These are phyloP conservation scores for Cryptococcus sp. DNA, from an alignment of 1,284 basidiomycete genomes.

Conservation along the genomic window DNA sequence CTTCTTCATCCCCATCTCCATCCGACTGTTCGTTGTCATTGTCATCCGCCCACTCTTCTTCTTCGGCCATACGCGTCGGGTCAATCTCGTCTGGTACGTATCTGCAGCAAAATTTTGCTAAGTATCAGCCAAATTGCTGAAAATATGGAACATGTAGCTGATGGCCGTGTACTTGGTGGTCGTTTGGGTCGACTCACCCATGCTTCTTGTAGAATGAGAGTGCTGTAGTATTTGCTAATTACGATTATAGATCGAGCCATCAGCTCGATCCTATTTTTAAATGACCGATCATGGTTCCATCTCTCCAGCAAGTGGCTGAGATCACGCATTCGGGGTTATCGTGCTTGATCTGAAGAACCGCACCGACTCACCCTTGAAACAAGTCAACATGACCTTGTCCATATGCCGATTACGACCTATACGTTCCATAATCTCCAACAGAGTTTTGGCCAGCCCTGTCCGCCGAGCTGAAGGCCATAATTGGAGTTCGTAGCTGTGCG, in stretches of 20 bases:
- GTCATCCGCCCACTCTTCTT: slow-evolving; percentile 94
- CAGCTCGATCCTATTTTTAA: neutral
- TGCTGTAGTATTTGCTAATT: slow-evolving; percentile 36
- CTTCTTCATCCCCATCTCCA: slow-evolving; percentile 71
- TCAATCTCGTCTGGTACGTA: neutral
- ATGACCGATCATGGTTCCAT: neutral
- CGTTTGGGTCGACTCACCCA: slow-evolving; percentile 24
- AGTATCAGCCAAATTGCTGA: neutral
- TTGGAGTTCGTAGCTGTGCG: slow-evolving; percentile 48
- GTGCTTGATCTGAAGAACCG: neutral
- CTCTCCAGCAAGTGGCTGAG: neutral
- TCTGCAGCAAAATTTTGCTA: neutral
- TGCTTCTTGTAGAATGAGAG: slow-evolving; percentile 39
- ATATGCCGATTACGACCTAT: slow-evolving; percentile 39
- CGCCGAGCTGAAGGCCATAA: slow-evolving; percentile 24
- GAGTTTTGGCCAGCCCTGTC: slow-evolving; percentile 30
- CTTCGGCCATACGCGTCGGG: slow-evolving; percentile 65
- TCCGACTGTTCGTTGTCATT: slow-evolving; percentile 90
- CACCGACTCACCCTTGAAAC: slow-evolving; percentile 40
- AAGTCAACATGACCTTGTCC: slow-evolving; percentile 51
- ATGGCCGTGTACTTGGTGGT: too few relatives aligned
- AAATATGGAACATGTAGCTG: too few relatives aligned
- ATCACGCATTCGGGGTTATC: neutral
- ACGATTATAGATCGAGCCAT: neutral
- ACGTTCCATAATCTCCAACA: slow-evolving; percentile 38